phyloP scores from a whole-genome alignment of 2,329 filamentous ascomycete species.

The Cytospora chrysosperma region DNA sequence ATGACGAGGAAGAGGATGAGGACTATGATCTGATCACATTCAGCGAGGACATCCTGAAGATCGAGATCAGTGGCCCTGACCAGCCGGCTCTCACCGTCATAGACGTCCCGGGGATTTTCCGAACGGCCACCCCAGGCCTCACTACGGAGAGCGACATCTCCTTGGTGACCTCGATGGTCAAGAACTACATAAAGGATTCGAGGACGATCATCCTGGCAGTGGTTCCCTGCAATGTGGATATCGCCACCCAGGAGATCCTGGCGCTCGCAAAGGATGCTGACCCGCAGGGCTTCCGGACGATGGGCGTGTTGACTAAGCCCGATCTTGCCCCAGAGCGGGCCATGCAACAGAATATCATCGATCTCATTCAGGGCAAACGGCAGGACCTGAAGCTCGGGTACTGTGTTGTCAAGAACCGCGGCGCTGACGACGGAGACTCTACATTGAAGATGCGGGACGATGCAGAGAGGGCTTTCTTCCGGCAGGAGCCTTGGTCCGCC shows the following conservation, averaged over 20 bases:
- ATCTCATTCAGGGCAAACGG: conserved; percentile 43
- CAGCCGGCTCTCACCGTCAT: conserved; percentile 52
- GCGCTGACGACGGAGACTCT: conserved; percentile 41
- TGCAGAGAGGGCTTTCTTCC: conserved; percentile 41
- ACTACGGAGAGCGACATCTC: conserved; percentile 46
- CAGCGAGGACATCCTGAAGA: conserved; percentile 46
- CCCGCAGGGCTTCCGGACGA: conserved; percentile 40
- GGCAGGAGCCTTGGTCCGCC: conserved; percentile 35
- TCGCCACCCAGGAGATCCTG: conserved; percentile 40
- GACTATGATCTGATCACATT: conserved; percentile 36
- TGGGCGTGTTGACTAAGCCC: conserved; percentile 58
- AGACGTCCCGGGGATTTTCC: conserved; percentile 55
- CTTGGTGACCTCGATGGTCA: conserved; percentile 48
- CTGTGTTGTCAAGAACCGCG: conserved; percentile 48
- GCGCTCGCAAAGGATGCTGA: conserved; percentile 41
- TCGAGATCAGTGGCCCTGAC: conserved; percentile 45
- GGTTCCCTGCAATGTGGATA: conserved; percentile 38
- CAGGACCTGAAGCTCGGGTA: conserved; percentile 47
- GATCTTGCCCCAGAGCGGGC: conserved; percentile 50
- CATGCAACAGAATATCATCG: conserved; percentile 38
- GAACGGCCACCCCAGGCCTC: conserved; percentile 37
- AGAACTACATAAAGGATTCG: conserved; percentile 43
- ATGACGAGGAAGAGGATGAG: conserved; percentile 15
- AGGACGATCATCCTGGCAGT: conserved; percentile 53
- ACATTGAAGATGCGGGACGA: conserved; percentile 33